Evolutionary conservation across 2,329 filamentous ascomycete genomes (phyloP).

Genomic region (Dactylellina leptospora): DNA sequence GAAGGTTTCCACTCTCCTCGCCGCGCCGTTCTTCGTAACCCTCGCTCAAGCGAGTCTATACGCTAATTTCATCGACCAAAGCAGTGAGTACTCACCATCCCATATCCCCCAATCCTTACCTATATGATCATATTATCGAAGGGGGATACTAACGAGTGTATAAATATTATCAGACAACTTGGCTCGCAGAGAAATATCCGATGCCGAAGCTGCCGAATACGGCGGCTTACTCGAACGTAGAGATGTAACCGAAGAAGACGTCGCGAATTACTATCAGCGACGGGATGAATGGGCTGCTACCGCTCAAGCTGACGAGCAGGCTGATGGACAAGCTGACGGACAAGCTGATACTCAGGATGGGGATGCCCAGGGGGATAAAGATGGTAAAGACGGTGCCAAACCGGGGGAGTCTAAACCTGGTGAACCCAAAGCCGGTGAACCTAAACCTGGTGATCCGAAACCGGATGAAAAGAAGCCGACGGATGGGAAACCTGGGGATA

Average conservation of each 20-base stretch:
- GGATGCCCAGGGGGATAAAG: background rate
- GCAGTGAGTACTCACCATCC: background rate
- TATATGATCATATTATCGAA: background rate
- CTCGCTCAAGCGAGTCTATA: slow-evolving; percentile 22
- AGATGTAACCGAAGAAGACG: background rate
- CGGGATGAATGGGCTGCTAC: no score
- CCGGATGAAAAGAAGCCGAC: no score
- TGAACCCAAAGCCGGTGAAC: no score
- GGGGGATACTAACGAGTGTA: no score
- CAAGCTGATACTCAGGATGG: no score
- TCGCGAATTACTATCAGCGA: no score
- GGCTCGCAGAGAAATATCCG: background rate
- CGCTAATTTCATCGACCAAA: background rate
- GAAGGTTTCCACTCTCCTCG: slow-evolving; percentile 32
- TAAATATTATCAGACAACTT: slow-evolving; percentile 1
- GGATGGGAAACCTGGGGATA: background rate
- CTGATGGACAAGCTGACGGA: no score
- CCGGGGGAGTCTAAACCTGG: no score
- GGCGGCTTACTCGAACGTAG: background rate
- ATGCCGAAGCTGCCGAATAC: background rate
- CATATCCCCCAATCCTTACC: background rate
- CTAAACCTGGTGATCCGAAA: no score
- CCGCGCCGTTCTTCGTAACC: slow-evolving; percentile 15
- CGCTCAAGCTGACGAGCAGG: no score
- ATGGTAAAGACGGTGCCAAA: background rate